A percentile compares a stretch with the other conserved stretches of the same genome.
Conservation (phyloP, 2,329 filamentous ascomycete genomes). For the Diplodia scrobiculata region DNA sequence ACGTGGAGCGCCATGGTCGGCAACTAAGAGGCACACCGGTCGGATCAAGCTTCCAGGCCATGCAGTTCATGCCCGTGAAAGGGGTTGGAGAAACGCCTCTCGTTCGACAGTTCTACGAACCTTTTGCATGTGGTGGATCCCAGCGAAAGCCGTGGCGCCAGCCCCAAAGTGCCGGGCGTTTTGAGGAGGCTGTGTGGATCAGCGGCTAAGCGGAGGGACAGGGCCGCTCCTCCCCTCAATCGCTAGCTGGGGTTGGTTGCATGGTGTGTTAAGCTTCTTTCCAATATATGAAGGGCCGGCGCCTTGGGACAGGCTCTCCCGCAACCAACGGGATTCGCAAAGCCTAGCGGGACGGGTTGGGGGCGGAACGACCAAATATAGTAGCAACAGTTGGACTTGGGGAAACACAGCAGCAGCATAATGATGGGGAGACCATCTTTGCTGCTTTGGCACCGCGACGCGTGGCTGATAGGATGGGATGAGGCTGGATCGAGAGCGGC, state of each 20-base stretch:
- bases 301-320: constrained; percentile 5
- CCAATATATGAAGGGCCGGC: constrained; percentile 12
- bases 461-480: background rate
- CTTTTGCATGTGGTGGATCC: constrained; percentile 12
- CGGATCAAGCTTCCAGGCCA: background rate
- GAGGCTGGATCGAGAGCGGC: background rate
- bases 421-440: no score
- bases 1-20: background rate
- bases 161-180: background rate
- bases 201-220: background rate
- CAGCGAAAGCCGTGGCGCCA: constrained; percentile 13
- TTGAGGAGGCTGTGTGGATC: constrained; percentile 5
- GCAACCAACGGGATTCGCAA: background rate
- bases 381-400: background rate
- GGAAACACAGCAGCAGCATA: background rate
- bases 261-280: constrained; percentile 18
- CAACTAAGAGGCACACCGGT: background rate
- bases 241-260: constrained; percentile 1
- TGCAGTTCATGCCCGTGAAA: background rate
- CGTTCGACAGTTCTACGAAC: background rate
- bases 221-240: background rate
- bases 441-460: background rate
- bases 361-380: background rate
- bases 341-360: background rate
- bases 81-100: background rate